Conservation (phyloP, 1,139 yeast genomes). For the Schizosaccharomyces versatilis region DNA sequence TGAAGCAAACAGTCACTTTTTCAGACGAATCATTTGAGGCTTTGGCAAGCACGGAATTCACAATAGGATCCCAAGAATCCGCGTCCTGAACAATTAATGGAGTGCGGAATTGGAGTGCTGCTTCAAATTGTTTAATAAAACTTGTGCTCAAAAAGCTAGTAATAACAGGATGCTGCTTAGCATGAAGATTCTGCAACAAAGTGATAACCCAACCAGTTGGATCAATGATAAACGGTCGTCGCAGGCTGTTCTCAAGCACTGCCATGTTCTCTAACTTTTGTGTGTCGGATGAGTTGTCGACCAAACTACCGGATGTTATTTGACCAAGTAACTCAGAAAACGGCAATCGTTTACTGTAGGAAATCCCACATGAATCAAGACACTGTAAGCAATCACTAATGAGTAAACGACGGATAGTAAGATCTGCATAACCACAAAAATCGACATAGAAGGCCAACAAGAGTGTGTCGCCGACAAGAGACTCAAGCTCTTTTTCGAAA, state of each 20-base stretch:
- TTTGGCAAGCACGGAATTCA: conserved; percentile 37
- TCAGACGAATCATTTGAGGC: conserved; percentile 55
- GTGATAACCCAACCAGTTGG: conserved; percentile 35
- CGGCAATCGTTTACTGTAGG: background rate
- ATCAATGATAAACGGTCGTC: conserved; percentile 46
- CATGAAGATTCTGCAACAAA: conserved; percentile 21
- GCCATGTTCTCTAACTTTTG: conserved; percentile 34
- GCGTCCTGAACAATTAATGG: conserved; percentile 51
- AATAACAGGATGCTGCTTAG: conserved; percentile 24
- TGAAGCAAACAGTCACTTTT: conserved; percentile 37
- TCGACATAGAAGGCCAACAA: conserved; percentile 39
- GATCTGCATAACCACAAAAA: conserved; percentile 43
- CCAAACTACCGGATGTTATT: no score
- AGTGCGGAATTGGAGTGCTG: conserved; percentile 70
- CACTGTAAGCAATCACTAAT: conserved; percentile 24
- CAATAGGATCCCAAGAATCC: conserved; percentile 54
- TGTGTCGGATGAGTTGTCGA: no score
- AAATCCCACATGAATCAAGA: conserved; percentile 24
- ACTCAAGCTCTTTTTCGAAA: conserved; percentile 28
- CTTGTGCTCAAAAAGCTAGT: conserved; percentile 59
- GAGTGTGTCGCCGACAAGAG: conserved; percentile 42
- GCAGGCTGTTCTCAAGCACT: conserved; percentile 24
- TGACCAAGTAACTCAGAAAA: no score
- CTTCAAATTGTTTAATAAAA: conserved; percentile 48
- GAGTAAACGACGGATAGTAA: conserved; percentile 26